Base-by-base conservation (phyloP, 2,329 filamentous ascomycete genomes). In the Ilyonectria mors-panacis region DNA sequence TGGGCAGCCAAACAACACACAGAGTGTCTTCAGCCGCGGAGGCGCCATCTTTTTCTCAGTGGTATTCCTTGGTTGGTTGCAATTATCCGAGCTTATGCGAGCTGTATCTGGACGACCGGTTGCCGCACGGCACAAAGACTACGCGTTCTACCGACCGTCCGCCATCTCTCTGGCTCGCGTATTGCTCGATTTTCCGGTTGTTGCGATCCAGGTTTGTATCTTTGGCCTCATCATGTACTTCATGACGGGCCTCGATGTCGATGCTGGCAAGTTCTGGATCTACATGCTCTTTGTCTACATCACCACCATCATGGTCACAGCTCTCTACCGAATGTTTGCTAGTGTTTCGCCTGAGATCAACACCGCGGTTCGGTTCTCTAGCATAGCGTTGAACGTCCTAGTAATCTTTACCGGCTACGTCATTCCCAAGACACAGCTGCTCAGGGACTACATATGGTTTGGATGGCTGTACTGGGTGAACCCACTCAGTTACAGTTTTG, bases 221-320 rank as follows among this genome's bases (percentile, higher is more conserved):
- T 94, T 94, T 81, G 91, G 92, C 66, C 53, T 93, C 47, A 86
- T 89, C 17, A 82, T 94, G 59, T 95, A 94, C 81, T 94, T 94
- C 80, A 90, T 95, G 90, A 89, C 89, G 0, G 89, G 90, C 55
- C 85, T 95, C 6, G 87, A 91, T 65, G 83, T 90, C 55, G 86
- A 88, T 48, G 86, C 91, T 0, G 89, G 88, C 63, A 86, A 91
- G 37, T 92, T 92, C 78, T 92, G 90, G 79, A 89, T 90, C 62
- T 91, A 88, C 78, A 85, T 90, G 73, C 78, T 92, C 12, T 88
- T 91, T 70, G 86, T 88, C 2, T 90, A 88, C 73, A 80, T 84
- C 26, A 84, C 84, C 7, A 89, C 85, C 1, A 82, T 91, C 15
- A 82, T 83, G 48, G 83, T 91, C 82, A 86, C 85, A 2, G 82